Evolutionary conservation across 306 rosid species (phyloP).

Genomic region (Rubus parviflorus): DNA sequence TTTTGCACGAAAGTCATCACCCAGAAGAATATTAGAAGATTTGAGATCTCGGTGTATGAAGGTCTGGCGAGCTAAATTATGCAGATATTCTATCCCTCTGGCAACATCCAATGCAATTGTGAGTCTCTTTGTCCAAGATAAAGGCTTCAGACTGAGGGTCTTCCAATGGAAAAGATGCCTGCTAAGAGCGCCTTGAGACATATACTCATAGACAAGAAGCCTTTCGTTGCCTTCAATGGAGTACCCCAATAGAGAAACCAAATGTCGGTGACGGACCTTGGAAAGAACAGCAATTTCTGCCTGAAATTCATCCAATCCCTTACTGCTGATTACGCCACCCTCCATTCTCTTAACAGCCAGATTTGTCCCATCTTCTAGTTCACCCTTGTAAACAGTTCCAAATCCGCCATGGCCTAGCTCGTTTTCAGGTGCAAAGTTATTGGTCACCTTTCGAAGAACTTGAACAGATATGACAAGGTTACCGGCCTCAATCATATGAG

Average conservation of each 20-base stretch:
- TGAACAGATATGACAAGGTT: conserved; percentile 61
- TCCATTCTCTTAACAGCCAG: conserved; percentile 93
- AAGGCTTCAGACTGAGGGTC: conserved; percentile 57
- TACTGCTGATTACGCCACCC: conserved; percentile 45
- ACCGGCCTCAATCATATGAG: conserved; percentile 53
- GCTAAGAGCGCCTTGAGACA: conserved; percentile 88
- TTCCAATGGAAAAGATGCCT: conserved; percentile 84
- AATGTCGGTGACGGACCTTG: conserved; percentile 72
- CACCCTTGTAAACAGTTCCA: conserved; percentile 85
- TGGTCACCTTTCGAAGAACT: conserved; percentile 66
- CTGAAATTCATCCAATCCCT: conserved; percentile 76
- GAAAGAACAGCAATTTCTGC: conserved; percentile 81
- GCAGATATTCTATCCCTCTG: conserved; percentile 77
- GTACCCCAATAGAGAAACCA: conserved; percentile 76
- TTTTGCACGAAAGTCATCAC: conserved; percentile 69
- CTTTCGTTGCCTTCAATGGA: conserved; percentile 68
- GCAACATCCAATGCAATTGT: conserved; percentile 83
- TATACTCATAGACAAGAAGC: conserved; percentile 71
- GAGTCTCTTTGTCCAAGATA: conserved; percentile 72
- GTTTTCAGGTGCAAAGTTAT: conserved; percentile 55
- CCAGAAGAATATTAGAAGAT: conserved; percentile 76
- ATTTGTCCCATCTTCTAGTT: conserved; percentile 68
- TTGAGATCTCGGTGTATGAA: conserved; percentile 85
- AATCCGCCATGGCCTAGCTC: conserved; percentile 87
- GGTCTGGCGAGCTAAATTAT: conserved; percentile 62